Conservation (phyloP, 2,329 filamentous ascomycete species). For the Cytospora leucostoma region DNA sequence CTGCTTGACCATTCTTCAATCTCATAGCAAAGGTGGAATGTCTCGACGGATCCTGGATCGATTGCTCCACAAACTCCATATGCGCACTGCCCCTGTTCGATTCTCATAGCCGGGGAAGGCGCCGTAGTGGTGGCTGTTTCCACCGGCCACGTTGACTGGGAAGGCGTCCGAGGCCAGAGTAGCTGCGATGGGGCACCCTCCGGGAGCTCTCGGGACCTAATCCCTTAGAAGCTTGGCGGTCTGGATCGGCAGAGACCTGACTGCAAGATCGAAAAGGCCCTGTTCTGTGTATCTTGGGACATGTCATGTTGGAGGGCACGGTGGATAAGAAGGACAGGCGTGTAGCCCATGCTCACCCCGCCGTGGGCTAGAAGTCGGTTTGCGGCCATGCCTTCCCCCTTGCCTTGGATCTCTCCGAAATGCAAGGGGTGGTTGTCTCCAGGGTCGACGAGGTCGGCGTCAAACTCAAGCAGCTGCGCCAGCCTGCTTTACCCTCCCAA, state of each 20-base stretch:
- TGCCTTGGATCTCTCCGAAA: conserved; percentile 36
- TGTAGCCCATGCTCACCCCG: conserved; percentile 39
- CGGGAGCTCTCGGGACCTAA: conserved; percentile 37
- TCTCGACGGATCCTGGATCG: conserved; percentile 36
- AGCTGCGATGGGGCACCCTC: conserved; percentile 29
- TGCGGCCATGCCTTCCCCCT: conserved; percentile 41
- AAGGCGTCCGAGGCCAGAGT: conserved; percentile 42
- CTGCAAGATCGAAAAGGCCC: conserved; percentile 25
- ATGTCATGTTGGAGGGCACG: conserved; percentile 27
- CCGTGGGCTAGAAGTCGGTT: conserved; percentile 39
- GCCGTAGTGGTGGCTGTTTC: conserved; percentile 36
- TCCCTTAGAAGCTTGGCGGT: conserved; percentile 12
- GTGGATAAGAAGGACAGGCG: conserved; percentile 38
- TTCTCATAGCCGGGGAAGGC: conserved; percentile 39
- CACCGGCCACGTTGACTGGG: conserved; percentile 36
- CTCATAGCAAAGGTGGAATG: conserved; percentile 31
- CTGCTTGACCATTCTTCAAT: conserved; percentile 4
- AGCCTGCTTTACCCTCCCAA: conserved; percentile 17
- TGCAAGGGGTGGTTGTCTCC: conserved; percentile 36
- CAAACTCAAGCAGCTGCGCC: conserved; percentile 16
- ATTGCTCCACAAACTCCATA: conserved; percentile 35
- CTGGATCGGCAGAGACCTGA: conserved; percentile 9
- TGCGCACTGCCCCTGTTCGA: conserved; percentile 37
- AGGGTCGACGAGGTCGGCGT: conserved; percentile 34
- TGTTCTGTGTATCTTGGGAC: conserved; percentile 23